Evolutionary conservation across 139 green algal species (phyloP), one percentile per base, ranked within the genome.

Genomic region (Ettlia oleoabundans): DNA sequence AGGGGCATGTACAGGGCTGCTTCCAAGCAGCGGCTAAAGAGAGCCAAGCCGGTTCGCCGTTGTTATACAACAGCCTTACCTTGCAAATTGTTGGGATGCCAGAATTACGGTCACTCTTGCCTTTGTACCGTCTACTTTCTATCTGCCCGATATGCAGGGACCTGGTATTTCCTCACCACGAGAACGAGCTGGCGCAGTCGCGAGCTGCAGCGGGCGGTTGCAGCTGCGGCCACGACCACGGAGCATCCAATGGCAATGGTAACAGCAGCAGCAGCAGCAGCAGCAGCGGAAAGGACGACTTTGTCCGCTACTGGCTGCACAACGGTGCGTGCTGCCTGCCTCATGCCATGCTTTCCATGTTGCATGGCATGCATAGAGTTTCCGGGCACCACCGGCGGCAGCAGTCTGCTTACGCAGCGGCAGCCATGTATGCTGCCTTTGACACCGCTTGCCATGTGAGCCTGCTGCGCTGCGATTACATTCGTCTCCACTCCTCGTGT

Each of bases 151-250:
- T 8, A 2, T 40, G 41, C 76, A 80, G 72, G 66, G 94, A 97
- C 86, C 92, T 98, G 19, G 80, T 97, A 8, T 99, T 98, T 85
- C 97, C 97, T 1, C 97, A 99, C 86, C 97, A 99, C 78, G 97
- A 99, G 79, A 99, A 99, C 82, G 97, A 99, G 91, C 85, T 99
- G 38, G 96, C 94, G 10, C 81, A 86, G 68, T 82, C 74, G 32
- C 72, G 70, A 2, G 72, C 82, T 28, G 66, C 84, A 30, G 90
- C 82, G 8, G 83, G 72, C 30, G 53, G 61, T 35, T 91, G 89
- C 32, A 53, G 38, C 72, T 91, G 88, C 75, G 85, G 78, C 37
- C 41, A 66, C 8, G 64, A 80, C 35, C 62, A 87, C 32, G 81
- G 41, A 61, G 55, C 32, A 21, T n/a, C n/a, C n/a, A n/a, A n/a